A percentile compares a stretch with the other conserved stretches of the same genome.
phyloP scores from a whole-genome alignment of 495 filamentous ascomycete genomes.

The Aspergillus steynii region DNA sequence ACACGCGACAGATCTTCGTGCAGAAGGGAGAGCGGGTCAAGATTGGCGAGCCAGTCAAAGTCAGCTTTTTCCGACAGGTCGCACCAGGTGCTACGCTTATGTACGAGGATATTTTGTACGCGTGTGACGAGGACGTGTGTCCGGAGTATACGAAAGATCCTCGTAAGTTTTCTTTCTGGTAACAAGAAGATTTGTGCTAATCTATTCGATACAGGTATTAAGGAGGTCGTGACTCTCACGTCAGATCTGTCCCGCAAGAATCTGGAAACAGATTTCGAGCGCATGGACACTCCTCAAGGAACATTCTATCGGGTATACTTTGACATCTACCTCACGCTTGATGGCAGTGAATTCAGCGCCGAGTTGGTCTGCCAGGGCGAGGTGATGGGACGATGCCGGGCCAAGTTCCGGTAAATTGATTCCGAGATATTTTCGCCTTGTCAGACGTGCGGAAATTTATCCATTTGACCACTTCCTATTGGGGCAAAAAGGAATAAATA shows the following conservation, averaged over 20 bases:
- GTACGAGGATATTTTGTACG: conserved; percentile 99
- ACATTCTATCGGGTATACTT: conserved; percentile 91
- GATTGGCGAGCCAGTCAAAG: conserved; percentile 98
- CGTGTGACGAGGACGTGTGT: conserved; percentile 96
- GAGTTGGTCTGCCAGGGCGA: conserved; percentile 98
- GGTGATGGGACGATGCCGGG: conserved; percentile 95
- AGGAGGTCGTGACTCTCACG: conserved; percentile 97
- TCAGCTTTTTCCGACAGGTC: conserved; percentile 97
- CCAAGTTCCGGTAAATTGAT: conserved; percentile 64
- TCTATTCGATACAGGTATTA: conserved; percentile 69
- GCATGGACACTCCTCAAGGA: conserved; percentile 98
- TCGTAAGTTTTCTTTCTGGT: conserved; percentile 62
- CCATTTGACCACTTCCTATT: background rate
- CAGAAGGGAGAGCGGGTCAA: conserved; percentile 98
- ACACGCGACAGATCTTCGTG: conserved; percentile 97
- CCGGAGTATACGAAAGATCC: conserved; percentile 99
- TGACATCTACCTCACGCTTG: conserved; percentile 88
- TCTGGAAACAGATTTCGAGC: conserved; percentile 97
- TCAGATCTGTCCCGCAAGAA: conserved; percentile 97
- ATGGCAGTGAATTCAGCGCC: conserved; percentile 96
- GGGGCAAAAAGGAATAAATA: no score
- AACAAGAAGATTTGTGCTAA: background rate
- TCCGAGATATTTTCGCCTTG: background rate
- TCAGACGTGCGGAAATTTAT: background rate
- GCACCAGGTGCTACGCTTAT: conserved; percentile 96